A percentile compares a stretch with the other conserved stretches of the same genome.
These are phyloP conservation scores for Tulasnella sp. DNA, from an alignment of 768 basidiomycete genomes.

Conservation along the genomic window DNA sequence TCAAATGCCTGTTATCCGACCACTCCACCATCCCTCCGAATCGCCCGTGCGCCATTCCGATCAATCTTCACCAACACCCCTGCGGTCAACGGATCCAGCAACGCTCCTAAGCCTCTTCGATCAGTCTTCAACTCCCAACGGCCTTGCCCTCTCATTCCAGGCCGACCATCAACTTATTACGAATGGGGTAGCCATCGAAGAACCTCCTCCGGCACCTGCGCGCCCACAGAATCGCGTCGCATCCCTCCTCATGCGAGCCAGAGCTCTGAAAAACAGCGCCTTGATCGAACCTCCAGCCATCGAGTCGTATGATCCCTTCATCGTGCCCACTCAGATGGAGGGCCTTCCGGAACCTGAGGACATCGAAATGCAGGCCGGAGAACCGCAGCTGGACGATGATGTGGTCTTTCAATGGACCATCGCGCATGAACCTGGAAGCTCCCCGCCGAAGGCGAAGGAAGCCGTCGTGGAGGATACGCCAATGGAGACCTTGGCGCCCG, in stretches of 20 bases:
- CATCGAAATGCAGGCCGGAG: background rate
- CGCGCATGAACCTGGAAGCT: background rate
- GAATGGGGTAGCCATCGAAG: background rate
- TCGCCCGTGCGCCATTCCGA: background rate
- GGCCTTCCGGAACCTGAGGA: background rate
- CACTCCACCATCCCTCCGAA: background rate
- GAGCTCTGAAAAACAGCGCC: background rate
- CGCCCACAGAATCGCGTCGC: background rate
- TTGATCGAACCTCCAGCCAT: background rate
- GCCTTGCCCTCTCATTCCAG: background rate
- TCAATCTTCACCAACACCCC: background rate
- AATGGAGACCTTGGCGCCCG: background rate
- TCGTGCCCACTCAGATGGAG: background rate
- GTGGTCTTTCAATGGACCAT: background rate
- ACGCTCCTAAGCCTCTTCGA: background rate
- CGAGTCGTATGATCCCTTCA: background rate
- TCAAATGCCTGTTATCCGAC: background rate
- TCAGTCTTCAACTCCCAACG: background rate
- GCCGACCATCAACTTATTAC: background rate
- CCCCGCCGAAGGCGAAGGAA: background rate
- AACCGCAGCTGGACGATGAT: background rate
- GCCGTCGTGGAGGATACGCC: background rate
- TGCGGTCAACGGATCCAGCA: background rate
- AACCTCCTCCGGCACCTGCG: background rate
- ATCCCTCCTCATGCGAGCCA: background rate